Evolutionary conservation across 2,329 filamentous ascomycete species (phyloP), one percentile per base, ranked within the genome.

Genomic region (Reticulascus tulasneorum): DNA sequence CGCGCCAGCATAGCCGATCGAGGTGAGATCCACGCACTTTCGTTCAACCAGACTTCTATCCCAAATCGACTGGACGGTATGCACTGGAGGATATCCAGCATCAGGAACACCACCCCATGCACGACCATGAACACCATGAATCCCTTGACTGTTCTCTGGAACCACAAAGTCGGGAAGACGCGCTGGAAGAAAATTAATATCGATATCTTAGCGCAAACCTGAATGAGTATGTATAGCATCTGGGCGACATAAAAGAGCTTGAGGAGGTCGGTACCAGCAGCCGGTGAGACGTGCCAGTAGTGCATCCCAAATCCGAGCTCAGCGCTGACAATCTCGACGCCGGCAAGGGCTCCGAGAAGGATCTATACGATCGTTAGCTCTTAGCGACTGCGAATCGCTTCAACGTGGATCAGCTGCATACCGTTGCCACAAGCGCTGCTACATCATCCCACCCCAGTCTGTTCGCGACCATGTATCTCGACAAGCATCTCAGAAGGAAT

Each of bases 1-100:
- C 2, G 79, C 77, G 2, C 78, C 83, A 6, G 78, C 77, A 9
- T 83, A 75, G 47, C 82, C 81, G 23, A 84, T 66, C 2, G 76
- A 79, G 36, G 81, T 66, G 24, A 80, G 76, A 50, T 82, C 72
- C 30, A 70, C 76, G 51, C 81, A 84, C 22, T 60, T 60, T 6
- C 48, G 31, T 6, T 24, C n/a, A 10, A 33, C 9, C n/a, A 38
- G 31, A 26, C 33, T 38, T 11, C 38, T 37, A 10, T 48, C 41
- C 48, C 48, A 50, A 3, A 35, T 20, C 2, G 45, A 43, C 6
- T 40, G 30, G 2, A 48, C 28, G 48, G 48, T 18, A 23, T 38
- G 21, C 48, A 50, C 24, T 50, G 48, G 17, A 50, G 36, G 11
- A 35, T 26, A 16, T 47, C 43, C 9, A 50, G 29, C n/a, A 51